Evolutionary conservation across 768 basidiomycete genomes (phyloP), one percentile per base, ranked within the genome.

Genomic region (Favolaschia claudopus): DNA sequence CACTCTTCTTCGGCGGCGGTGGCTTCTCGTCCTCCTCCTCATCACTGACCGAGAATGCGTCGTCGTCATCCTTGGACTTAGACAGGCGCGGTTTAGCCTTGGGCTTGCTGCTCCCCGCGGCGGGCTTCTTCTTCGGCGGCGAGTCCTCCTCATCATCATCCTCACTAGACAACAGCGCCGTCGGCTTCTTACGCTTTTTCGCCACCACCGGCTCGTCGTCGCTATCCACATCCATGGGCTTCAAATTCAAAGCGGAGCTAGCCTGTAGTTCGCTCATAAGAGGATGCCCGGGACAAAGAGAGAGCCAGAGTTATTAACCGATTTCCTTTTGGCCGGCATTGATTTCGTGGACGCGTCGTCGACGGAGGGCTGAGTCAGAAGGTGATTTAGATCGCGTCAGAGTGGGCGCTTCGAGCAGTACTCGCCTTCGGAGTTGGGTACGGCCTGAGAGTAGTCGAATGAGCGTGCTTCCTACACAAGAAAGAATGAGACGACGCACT

Each of bases 81-180:
- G 56, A 57, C 2, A 52, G 31, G 22, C 60, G 59, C 15, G 60
- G 49, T n/a, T 56, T 56, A 3, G 55, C 24, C 27, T 53, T 47
- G 20, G 37, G 42, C 44, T 54, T 63, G 65, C 36, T 44, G 51
- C 10, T 25, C 58, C 52, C 33, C 9, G 38, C 40, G 2, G 53
- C 55, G 2, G 62, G 36, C 55, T 70, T 70, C 61, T 71, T 71
- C 62, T 65, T 66, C 6, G 67, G 63, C 3, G 65, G 64, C 7
- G 71, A 49, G 25, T 68, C 65, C 32, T 74, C 74, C 15, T 78
- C 79, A 28, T 80, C 79, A 54, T 74, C 74, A 13, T 78, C 79
- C 27, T 80, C 79, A 54, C 76, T 79, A 2, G 76, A 74, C 13
- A 75, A 49, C 14, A 78, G 40, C 8, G 72, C 67, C 4, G 68